Conservation (phyloP, 2,329 filamentous ascomycete species). For the Chaetomium sp. region DNA sequence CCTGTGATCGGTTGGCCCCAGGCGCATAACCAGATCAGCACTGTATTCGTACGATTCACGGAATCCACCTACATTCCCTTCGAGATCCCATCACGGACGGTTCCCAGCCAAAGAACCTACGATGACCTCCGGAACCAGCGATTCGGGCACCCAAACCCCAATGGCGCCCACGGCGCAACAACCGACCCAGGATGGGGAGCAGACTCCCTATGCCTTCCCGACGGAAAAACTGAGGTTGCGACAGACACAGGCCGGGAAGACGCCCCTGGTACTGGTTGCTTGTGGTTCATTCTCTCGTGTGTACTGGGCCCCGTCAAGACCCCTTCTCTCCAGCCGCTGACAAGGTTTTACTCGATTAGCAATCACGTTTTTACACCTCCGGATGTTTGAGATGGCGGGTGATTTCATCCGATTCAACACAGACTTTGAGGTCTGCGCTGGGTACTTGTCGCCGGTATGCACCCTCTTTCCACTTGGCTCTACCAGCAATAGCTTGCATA, state of each 20-base stretch:
- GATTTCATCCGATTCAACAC: slow-evolving; percentile 34
- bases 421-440: slow-evolving; percentile 74
- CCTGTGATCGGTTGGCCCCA: neutral
- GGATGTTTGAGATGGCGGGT: slow-evolving; percentile 34
- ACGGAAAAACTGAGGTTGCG: slow-evolving; percentile 24
- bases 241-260: slow-evolving; percentile 25
- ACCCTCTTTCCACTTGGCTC: too few species aligned
- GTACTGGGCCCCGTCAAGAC: neutral
- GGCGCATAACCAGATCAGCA: too few species aligned
- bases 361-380: slow-evolving; percentile 29
- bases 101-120: too few species aligned
- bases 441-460: slow-evolving; percentile 67
- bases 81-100: too few species aligned
- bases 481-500: neutral
- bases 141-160: slow-evolving; percentile 13
- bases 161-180: neutral
- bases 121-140: slow-evolving; percentile 10
- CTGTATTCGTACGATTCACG: too few species aligned
- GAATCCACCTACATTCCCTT: too few species aligned
- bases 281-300: slow-evolving; percentile 32
- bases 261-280: slow-evolving; percentile 31
- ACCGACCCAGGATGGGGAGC: neutral
- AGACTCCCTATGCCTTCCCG: slow-evolving; percentile 25
- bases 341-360: slow-evolving; percentile 11
- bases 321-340: slow-evolving; percentile 3